A percentile compares a stretch with the other conserved stretches of the same genome.
Conservation (phyloP, 768 basidiomycete species). For the Trametes meyenii region DNA sequence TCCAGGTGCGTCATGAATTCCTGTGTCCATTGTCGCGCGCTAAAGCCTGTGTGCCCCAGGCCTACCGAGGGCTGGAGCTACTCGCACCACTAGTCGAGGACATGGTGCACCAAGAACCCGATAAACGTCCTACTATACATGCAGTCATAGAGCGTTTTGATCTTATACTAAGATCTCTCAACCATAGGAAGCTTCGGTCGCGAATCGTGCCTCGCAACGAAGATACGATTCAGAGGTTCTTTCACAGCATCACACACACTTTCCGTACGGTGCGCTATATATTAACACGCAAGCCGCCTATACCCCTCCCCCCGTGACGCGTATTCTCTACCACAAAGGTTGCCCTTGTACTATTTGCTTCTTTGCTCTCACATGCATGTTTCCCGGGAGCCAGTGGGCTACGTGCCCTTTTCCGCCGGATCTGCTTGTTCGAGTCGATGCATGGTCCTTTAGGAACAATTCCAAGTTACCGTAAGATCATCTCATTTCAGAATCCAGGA, state of each 20-base stretch:
- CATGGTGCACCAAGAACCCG: constrained; percentile 39
- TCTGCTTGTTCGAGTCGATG: too few species aligned
- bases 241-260: constrained; percentile 1
- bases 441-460: too few species aligned
- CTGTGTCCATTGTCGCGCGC: not conserved
- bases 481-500: too few species aligned
- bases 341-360: too few species aligned
- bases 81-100: constrained; percentile 33
- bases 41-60: constrained; percentile 8
- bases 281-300: not conserved
- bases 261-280: constrained; percentile 10
- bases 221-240: not conserved
- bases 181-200: constrained; percentile 35
- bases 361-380: too few species aligned
- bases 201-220: constrained; percentile 25
- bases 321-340: too few species aligned
- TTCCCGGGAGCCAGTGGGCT: too few species aligned
- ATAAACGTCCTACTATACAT: constrained; percentile 35
- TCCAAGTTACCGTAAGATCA: too few species aligned
- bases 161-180: constrained; percentile 23
- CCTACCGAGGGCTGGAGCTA: constrained; percentile 35
- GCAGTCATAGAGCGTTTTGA: constrained; percentile 35
- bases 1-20: not conserved
- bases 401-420: too few species aligned
- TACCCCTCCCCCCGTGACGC: constrained; percentile 6